These are phyloP conservation scores for Pyricularia sp. DNA, from an alignment of 2,329 filamentous ascomycete genomes.

Conservation along the genomic window DNA sequence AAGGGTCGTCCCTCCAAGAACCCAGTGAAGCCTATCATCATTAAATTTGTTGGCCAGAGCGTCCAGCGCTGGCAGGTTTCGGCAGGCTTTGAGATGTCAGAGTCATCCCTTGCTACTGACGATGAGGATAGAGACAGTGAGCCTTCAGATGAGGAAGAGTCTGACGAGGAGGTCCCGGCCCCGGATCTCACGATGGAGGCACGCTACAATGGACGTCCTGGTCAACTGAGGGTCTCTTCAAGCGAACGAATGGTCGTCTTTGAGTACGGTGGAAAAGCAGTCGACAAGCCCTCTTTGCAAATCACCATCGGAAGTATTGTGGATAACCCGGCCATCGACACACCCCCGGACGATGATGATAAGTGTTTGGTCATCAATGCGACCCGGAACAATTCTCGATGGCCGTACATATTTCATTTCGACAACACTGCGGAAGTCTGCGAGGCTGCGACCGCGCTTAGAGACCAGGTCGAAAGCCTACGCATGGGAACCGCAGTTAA, in stretches of 20 bases:
- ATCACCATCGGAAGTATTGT: slow-evolving; percentile 14
- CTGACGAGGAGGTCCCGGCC: neutral
- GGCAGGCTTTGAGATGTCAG: neutral
- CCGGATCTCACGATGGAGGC: slow-evolving; percentile 1
- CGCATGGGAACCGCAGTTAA: neutral
- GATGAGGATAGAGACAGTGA: neutral
- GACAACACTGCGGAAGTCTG: slow-evolving; percentile 8
- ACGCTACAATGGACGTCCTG: slow-evolving; percentile 11
- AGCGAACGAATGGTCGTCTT: slow-evolving; percentile 11
- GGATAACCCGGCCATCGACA: slow-evolving; percentile 11
- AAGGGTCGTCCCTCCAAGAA: slow-evolving; percentile 1
- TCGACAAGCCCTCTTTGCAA: slow-evolving; percentile 12
- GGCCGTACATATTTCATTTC: slow-evolving; percentile 16
- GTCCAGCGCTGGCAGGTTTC: slow-evolving; percentile 1
- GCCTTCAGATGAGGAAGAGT: neutral
- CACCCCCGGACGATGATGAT: slow-evolving; percentile 13
- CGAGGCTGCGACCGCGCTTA: slow-evolving; percentile 9
- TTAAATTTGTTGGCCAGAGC: neutral
- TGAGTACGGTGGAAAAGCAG: slow-evolving; percentile 5
- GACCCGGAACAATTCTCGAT: slow-evolving; percentile 6
- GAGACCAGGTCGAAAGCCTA: slow-evolving; percentile 5
- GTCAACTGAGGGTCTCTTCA: slow-evolving; percentile 12
- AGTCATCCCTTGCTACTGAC: neutral
- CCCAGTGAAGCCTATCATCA: neutral
- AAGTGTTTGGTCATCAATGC: slow-evolving; percentile 14